A percentile compares a stretch with the other conserved stretches of the same genome.
Conservation (phyloP, 371 early-diverging fungal species). For the Lichtheimia ramosa region DNA sequence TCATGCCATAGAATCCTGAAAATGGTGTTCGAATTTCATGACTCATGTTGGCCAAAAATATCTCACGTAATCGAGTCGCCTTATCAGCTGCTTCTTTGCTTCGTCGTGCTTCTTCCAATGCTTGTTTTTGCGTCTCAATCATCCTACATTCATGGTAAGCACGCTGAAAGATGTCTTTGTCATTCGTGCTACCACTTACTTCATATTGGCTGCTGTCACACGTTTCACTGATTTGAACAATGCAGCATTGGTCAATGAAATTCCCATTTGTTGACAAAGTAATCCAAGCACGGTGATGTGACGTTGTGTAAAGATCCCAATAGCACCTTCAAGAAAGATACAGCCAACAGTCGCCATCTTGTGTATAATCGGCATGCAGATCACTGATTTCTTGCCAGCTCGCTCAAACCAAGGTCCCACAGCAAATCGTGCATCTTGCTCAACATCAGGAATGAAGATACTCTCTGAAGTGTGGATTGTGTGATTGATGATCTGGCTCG, state of each 20-base stretch:
- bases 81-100: slow-evolving; percentile 47
- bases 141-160: slow-evolving; percentile 17
- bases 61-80: slow-evolving; percentile 45
- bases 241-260: slow-evolving; percentile 59
- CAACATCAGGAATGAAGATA: slow-evolving; percentile 39
- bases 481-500: slow-evolving; percentile 37
- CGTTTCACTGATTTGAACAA: slow-evolving; percentile 50
- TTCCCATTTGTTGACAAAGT: slow-evolving; percentile 60
- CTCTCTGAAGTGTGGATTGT: slow-evolving; percentile 44
- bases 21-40: slow-evolving; percentile 58
- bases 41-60: slow-evolving; percentile 64
- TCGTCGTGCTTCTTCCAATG: slow-evolving; percentile 39
- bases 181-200: slow-evolving; percentile 7
- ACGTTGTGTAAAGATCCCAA: slow-evolving; percentile 58
- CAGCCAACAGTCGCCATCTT: slow-evolving; percentile 51
- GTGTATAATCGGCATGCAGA: slow-evolving; percentile 59
- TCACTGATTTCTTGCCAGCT: slow-evolving; percentile 47
- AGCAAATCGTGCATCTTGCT: slow-evolving; percentile 41
- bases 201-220: slow-evolving; percentile 38
- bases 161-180: not conserved
- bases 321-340: slow-evolving; percentile 54
- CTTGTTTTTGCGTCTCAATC: slow-evolving; percentile 51
- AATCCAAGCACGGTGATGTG: slow-evolving; percentile 56
- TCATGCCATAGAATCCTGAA: slow-evolving; percentile 62
- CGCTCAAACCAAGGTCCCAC: slow-evolving; percentile 48